A percentile compares a stretch with the other conserved stretches of the same genome.
phyloP scores from a whole-genome alignment of 257 asterid species.

The Fraxinus anomala region DNA sequence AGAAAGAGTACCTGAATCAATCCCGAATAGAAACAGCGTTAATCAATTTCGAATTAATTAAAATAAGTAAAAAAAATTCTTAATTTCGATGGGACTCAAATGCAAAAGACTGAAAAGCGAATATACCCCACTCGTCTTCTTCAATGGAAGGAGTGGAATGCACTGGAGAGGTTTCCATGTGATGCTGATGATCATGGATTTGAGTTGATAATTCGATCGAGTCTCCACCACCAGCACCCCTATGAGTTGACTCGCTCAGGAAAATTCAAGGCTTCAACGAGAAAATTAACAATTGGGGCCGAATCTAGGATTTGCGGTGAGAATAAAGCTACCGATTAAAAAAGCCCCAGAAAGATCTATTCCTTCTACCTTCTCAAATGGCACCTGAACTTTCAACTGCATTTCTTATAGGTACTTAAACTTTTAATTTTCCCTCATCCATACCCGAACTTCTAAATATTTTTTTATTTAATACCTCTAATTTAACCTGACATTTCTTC shows the following conservation, averaged over 20 bases:
- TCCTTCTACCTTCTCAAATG: not conserved
- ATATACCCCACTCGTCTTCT: conserved; percentile 37
- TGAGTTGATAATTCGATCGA: conserved; percentile 19
- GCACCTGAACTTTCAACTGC: not conserved
- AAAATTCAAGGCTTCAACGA: conserved; percentile 18
- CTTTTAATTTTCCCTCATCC: not conserved
- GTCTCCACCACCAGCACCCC: not conserved
- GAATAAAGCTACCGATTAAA: not conserved
- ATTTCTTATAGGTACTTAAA: not conserved
- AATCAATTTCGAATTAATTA: not conserved
- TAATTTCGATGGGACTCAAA: not conserved
- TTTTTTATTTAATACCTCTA: not conserved
- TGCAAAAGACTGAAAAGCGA: not conserved
- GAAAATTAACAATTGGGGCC: conserved; percentile 4
- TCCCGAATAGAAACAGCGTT: not conserved
- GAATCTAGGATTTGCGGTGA: conserved; percentile 19
- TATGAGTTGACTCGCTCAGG: conserved; percentile 10
- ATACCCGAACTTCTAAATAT: not conserved
- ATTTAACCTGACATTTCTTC: not conserved
- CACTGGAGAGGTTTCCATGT: conserved; percentile 13
- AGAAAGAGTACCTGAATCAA: not conserved
- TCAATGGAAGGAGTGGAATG: conserved; percentile 17
- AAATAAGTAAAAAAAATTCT: not conserved
- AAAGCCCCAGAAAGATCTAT: conserved; percentile 20
- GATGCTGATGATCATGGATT: conserved; percentile 57